Evolutionary conservation across 73 alveolate species (phyloP).

Genomic region (Paramecium tetraurelia): DNA sequence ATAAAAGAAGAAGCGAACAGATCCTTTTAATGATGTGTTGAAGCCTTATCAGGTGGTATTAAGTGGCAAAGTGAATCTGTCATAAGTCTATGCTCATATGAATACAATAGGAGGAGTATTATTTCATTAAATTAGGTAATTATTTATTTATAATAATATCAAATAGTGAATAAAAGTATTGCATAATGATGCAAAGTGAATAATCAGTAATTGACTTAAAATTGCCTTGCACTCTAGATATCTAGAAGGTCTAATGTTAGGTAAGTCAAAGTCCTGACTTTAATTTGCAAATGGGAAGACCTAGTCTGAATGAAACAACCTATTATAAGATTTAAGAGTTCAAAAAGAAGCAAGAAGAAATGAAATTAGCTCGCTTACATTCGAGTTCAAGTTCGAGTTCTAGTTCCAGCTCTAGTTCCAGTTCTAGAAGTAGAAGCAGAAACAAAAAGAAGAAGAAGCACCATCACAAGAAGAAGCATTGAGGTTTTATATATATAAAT

Average conservation of each 20-base stretch:
- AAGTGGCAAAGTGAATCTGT: neutral
- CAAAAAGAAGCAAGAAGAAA: neutral
- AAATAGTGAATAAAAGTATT: neutral
- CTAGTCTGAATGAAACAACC: neutral
- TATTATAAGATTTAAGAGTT: neutral
- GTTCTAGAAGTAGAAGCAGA: conserved; percentile 20
- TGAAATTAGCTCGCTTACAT: conserved; percentile 2
- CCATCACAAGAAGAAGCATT: neutral
- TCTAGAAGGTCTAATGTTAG: neutral
- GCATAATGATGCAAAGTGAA: neutral
- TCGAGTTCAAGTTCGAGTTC: conserved; percentile 33
- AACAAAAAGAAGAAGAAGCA: neutral
- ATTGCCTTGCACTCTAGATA: neutral
- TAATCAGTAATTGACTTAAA: neutral
- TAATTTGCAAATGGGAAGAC: neutral
- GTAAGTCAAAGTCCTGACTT: neutral
- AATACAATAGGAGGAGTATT: neutral
- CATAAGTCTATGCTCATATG: neutral
- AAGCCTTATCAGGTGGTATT: neutral
- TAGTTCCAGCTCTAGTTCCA: conserved; percentile 27
- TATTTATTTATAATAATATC: neutral
- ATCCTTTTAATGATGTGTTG: neutral
- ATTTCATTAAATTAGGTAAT: neutral
- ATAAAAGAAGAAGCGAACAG: conserved; percentile 10
- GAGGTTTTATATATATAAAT: neutral